A percentile compares a stretch with the other conserved stretches of the same genome.
phyloP scores from a whole-genome alignment of 2,329 filamentous ascomycete species.

The Trichothecium sympodiale region DNA sequence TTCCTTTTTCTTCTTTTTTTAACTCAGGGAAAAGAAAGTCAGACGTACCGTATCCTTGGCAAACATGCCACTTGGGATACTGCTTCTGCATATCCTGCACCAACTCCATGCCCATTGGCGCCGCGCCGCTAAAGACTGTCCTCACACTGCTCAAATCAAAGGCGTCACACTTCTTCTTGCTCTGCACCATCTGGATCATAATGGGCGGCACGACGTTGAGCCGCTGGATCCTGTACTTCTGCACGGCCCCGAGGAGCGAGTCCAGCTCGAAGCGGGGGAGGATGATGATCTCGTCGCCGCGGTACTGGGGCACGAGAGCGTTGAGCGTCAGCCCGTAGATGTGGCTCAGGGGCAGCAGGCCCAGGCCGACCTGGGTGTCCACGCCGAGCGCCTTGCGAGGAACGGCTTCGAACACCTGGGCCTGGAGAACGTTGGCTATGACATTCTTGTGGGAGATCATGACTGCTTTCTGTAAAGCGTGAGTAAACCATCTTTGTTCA shows the following conservation, averaged over 20 bases:
- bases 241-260: slow-evolving; percentile 51
- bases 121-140: slow-evolving; percentile 60
- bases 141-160: slow-evolving; percentile 60
- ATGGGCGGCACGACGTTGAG: slow-evolving; percentile 69
- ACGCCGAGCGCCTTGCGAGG: slow-evolving; percentile 30
- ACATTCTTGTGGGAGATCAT: slow-evolving; percentile 75
- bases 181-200: slow-evolving; percentile 61
- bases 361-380: slow-evolving; percentile 40
- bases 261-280: slow-evolving; percentile 66
- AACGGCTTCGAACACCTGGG: slow-evolving; percentile 31
- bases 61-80: slow-evolving; percentile 54
- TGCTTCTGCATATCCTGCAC: slow-evolving; percentile 47
- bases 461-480: slow-evolving; percentile 68
- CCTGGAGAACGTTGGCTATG: slow-evolving; percentile 64
- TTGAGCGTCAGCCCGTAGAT: slow-evolving; percentile 71
- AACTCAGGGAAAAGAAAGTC: too few relatives aligned
- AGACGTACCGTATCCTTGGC: slow-evolving; percentile 60
- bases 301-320: slow-evolving; percentile 52
- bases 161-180: slow-evolving; percentile 44
- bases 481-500: too few relatives aligned
- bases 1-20: too few relatives aligned
- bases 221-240: slow-evolving; percentile 55
- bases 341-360: slow-evolving; percentile 70
- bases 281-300: slow-evolving; percentile 63
- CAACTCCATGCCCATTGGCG: slow-evolving; percentile 61